Conservation (phyloP, 495 filamentous ascomycete genomes). For the Margaritispora aquatica region DNA sequence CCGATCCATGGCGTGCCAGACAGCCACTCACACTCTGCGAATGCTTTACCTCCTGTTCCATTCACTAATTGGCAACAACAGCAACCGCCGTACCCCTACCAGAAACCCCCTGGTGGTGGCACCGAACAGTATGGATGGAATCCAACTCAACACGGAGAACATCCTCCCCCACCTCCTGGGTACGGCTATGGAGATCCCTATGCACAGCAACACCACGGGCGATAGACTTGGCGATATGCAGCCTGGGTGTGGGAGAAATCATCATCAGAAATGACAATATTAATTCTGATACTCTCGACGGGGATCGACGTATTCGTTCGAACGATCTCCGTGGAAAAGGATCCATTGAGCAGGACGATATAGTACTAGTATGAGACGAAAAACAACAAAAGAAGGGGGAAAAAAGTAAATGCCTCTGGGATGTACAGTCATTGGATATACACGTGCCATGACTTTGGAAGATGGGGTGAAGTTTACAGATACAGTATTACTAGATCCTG, state of each 20-base stretch:
- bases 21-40: conserved; percentile 16
- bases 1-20: conserved; percentile 1
- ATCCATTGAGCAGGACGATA: no score
- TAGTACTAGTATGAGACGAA: no score
- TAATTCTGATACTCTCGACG: no score
- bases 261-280: no score
- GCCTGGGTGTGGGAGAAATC: not conserved
- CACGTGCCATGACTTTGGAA: no score
- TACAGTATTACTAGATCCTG: no score
- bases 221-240: not conserved
- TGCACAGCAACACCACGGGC: conserved; percentile 15
- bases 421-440: no score
- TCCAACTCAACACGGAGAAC: conserved; percentile 7
- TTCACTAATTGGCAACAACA: conserved; percentile 20
- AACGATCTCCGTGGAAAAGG: no score
- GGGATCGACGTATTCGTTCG: no score
- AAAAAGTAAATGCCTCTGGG: no score
- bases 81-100: conserved; percentile 18
- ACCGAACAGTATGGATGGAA: conserved; percentile 19
- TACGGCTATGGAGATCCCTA: conserved; percentile 24
- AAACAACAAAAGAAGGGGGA: no score
- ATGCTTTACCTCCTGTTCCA: conserved; percentile 13
- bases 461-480: no score
- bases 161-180: not conserved
- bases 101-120: conserved; percentile 11